Evolutionary conservation across 1,284 basidiomycete genomes (phyloP).

Genomic region (Stygiomarasmius scandens): DNA sequence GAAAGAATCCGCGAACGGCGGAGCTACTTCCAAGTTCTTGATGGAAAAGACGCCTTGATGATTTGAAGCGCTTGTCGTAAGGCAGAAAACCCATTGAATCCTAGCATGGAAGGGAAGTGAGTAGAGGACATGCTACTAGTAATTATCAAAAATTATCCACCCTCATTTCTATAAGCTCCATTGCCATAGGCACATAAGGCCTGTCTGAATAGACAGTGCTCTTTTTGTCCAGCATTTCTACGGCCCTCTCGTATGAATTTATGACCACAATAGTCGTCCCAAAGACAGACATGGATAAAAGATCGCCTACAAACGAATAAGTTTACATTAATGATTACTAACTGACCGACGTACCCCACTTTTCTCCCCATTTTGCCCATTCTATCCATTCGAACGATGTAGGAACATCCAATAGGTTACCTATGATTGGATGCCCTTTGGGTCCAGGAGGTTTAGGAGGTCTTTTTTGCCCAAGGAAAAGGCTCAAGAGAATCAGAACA

Average conservation of each 20-base stretch:
- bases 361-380: conserved; percentile 43
- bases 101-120: too few relatives aligned
- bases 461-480: neutral
- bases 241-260: conserved; percentile 24
- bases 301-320: neutral
- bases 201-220: conserved; percentile 26
- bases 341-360: conserved; percentile 44
- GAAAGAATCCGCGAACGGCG: conserved; percentile 19
- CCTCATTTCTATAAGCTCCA: conserved; percentile 14
- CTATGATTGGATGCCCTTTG: conserved; percentile 40
- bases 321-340: neutral
- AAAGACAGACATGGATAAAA: conserved; percentile 3
- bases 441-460: conserved; percentile 45
- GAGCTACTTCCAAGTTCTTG: conserved; percentile 28
- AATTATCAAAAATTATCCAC: conserved; percentile 10
- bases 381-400: conserved; percentile 39
- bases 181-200: conserved; percentile 24
- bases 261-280: conserved; percentile 23
- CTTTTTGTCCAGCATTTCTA: conserved; percentile 28
- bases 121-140: too few relatives aligned
- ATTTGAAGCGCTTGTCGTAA: conserved; percentile 26
- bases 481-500: neutral
- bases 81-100: conserved; percentile 23
- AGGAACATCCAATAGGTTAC: conserved; percentile 47
- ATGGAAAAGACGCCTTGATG: conserved; percentile 20